Percentiles rank a stretch among this genome's conserved stretches.
These are phyloP conservation scores for Cicer cuneatum DNA, from an alignment of 306 rosid species.

Conservation along the genomic window DNA sequence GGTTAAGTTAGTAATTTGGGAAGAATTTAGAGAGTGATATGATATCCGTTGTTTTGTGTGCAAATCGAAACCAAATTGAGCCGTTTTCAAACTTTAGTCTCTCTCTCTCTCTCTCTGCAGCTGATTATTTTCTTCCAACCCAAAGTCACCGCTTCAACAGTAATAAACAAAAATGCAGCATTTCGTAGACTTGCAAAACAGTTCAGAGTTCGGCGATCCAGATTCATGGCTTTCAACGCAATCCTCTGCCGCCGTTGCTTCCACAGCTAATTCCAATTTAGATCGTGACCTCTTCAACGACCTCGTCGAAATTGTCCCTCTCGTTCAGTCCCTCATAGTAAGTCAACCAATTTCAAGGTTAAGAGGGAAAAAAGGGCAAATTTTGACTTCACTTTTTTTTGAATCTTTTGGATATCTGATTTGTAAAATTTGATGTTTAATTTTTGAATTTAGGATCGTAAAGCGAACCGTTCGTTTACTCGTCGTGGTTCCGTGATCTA, in stretches of 20 bases:
- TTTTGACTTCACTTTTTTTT: neutral
- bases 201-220: constrained; percentile 63
- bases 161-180: constrained; percentile 60
- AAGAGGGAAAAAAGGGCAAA: neutral
- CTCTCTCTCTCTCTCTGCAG: neutral
- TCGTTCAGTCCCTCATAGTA: constrained; percentile 77
- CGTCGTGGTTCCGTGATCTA: constrained; percentile 87
- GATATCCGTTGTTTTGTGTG: constrained; percentile 45
- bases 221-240: constrained; percentile 79
- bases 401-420: neutral
- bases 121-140: neutral
- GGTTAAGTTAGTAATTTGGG: constrained; percentile 41
- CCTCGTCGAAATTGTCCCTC: constrained; percentile 89
- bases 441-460: constrained; percentile 69
- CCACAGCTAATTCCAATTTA: constrained; percentile 56
- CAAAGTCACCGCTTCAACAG: neutral
- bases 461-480: constrained; percentile 80
- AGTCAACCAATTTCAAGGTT: neutral
- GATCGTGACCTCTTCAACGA: constrained; percentile 88
- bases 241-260: constrained; percentile 43
- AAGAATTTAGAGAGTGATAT: neutral
- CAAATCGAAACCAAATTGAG: constrained; percentile 9
- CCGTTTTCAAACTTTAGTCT: constrained; percentile 52
- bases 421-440: constrained; percentile 26
- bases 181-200: constrained; percentile 67